Conservation (phyloP, 2,329 filamentous ascomycete genomes). For the Cercospora sp. region DNA sequence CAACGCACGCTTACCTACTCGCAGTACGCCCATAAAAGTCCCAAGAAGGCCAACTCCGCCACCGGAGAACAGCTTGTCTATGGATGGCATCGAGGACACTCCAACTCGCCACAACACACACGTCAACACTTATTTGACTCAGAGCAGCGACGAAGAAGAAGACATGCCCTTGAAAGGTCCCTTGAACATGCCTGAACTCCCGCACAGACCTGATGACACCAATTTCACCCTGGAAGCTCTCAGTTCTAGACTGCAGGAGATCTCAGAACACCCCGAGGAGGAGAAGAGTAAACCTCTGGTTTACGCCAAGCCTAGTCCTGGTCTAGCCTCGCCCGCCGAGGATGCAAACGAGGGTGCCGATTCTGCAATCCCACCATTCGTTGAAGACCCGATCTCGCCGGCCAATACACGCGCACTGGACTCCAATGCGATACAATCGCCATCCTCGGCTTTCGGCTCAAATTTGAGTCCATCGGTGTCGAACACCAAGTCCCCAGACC, state of each 20-base stretch:
- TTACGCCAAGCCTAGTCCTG: conserved; percentile 33
- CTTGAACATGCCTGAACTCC: conserved; percentile 40
- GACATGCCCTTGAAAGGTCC: conserved; percentile 38
- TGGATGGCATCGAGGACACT: conserved; percentile 39
- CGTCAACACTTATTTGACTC: conserved; percentile 35
- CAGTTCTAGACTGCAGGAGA: conserved; percentile 35
- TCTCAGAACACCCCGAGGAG: conserved; percentile 37
- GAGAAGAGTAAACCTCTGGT: conserved; percentile 35
- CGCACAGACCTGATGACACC: conserved; percentile 34
- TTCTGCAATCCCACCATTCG: not conserved
- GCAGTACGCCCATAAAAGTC: conserved; percentile 34
- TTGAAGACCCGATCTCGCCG: conserved; percentile 4
- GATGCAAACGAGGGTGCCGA: conserved; percentile 10
- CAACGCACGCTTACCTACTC: not conserved
- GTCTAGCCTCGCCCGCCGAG: conserved; percentile 32
- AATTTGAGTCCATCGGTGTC: conserved; percentile 22
- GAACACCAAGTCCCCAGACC: conserved; percentile 16
- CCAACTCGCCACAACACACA: conserved; percentile 41
- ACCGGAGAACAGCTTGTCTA: conserved; percentile 30
- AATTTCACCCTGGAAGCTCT: conserved; percentile 42
- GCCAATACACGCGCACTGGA: conserved; percentile 6
- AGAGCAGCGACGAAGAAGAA: conserved; percentile 35
- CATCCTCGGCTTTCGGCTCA: conserved; percentile 19
- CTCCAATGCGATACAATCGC: conserved; percentile 16
- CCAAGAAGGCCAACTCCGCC: conserved; percentile 33